Base-by-base conservation (phyloP, 176 grass and related monocot species). In the Oryza coarctata region DNA sequence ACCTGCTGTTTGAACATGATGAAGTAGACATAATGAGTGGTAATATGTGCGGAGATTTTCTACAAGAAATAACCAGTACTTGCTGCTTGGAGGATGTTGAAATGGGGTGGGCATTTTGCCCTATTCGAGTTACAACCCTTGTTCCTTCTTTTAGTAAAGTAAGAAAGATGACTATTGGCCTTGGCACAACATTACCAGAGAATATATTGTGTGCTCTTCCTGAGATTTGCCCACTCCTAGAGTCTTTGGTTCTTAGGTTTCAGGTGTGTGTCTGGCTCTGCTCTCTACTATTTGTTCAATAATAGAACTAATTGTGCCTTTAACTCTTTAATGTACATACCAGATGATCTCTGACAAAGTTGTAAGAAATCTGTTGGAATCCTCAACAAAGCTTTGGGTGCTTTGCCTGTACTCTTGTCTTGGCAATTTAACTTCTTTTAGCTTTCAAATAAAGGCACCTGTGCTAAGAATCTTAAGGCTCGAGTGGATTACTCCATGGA, bases 41-140 rank as follows among this genome's bases (percentile, higher is more conserved):
- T 83, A 77, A 22, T 69, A 87, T 28, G 55, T 74, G 73, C 28
- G 86, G 80, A 62, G 64, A 82, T 81, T 69, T 89, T 64, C 81
- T 89, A 27, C 70, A 58, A 74, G 91, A 88, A 69, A 34, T 97
- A 84, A 78, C 28, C 75, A 76, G 55, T 76, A 74, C 60, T 67
- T 70, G 67, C 47, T 67, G 36, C 63, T 85, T 94, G 74, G 91
- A 97, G 84, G 89, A 93, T 73, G 77, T 97, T 2, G 87, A 92
- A 58, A 78, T 97, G 70, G 94, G 94, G 38, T 94, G 94, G 94
- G 91, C 91, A 78, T 97, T 97, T 83, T 91, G 70, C 74, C 86
- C 74, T 84, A 63, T 89, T 80, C 76, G 22, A 81, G 75, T 72
- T 17, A 75, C 89, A 86, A 79, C 89, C 40, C 64, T 89, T 62